These are phyloP conservation scores for Nannizziopsis barbatae DNA, from an alignment of 2,329 filamentous ascomycete genomes.

Conservation along the genomic window DNA sequence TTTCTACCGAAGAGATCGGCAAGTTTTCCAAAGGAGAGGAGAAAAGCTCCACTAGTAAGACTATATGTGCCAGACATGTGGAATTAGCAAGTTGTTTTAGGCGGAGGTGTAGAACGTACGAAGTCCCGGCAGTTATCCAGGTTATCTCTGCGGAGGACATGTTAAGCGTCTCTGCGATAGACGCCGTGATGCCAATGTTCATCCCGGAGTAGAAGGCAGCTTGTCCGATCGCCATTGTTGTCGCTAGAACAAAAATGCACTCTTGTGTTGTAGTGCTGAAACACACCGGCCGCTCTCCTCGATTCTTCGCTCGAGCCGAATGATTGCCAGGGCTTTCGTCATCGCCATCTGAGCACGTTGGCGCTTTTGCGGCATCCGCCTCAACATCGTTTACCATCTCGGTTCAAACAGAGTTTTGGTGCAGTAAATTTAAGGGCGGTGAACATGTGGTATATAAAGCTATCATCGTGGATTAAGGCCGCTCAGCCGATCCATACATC, in stretches of 20 bases:
- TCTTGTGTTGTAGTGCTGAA: slow-evolving; percentile 54
- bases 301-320: background rate
- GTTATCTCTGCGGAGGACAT: slow-evolving; percentile 7
- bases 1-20: slow-evolving; percentile 9
- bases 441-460: background rate
- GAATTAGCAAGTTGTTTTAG: background rate
- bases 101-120: background rate
- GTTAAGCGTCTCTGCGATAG: slow-evolving; percentile 3
- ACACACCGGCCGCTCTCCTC: slow-evolving; percentile 26
- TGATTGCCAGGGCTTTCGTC: background rate
- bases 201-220: slow-evolving; percentile 38
- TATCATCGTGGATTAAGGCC: background rate
- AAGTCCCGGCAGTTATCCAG: slow-evolving; percentile 6
- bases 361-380: background rate
- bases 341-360: background rate
- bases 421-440: background rate
- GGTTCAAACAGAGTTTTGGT: background rate
- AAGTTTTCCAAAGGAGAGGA: slow-evolving; percentile 7
- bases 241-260: slow-evolving; percentile 53
- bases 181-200: slow-evolving; percentile 6
- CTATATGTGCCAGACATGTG: background rate
- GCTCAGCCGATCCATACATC: background rate
- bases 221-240: slow-evolving; percentile 56
- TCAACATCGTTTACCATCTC: background rate
- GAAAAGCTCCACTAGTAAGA: slow-evolving; percentile 7